A percentile compares a stretch with the other conserved stretches of the same genome.
phyloP scores from a whole-genome alignment of 805 yeast genomes.

The Candida koratica region DNA sequence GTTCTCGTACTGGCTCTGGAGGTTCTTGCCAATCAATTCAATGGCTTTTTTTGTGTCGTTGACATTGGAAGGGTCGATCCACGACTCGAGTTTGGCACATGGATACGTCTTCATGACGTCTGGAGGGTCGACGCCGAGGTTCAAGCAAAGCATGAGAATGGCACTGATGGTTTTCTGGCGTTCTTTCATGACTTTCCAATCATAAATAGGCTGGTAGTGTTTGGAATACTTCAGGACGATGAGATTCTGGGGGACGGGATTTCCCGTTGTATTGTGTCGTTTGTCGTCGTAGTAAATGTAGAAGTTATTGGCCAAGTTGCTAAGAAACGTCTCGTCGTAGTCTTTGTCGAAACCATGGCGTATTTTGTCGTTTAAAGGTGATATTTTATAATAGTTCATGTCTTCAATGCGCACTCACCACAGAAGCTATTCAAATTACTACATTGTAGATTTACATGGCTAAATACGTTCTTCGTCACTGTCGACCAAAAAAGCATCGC shows the following conservation, averaged over 20 bases:
- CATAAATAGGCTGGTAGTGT: conserved; percentile 67
- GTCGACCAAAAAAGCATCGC: conserved; percentile 43
- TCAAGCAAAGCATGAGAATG: conserved; percentile 84
- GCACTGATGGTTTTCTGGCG: conserved; percentile 92
- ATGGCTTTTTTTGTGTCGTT: conserved; percentile 87
- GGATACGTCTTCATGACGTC: conserved; percentile 91
- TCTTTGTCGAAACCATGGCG: conserved; percentile 67
- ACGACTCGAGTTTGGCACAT: conserved; percentile 86
- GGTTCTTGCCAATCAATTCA: conserved; percentile 82
- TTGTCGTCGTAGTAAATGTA: conserved; percentile 87
- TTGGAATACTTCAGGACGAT: conserved; percentile 38
- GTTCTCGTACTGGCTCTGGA: conserved; percentile 87
- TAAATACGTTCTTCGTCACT: conserved; percentile 46
- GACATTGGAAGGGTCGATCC: conserved; percentile 83
- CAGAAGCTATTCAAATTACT: no score
- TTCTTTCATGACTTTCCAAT: conserved; percentile 89
- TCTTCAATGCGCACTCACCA: no score
- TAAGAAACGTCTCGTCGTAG: conserved; percentile 53
- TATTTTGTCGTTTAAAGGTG: conserved; percentile 49
- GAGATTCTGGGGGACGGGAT: conserved; percentile 61
- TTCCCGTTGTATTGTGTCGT: conserved; percentile 86
- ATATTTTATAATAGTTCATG: conserved; percentile 5
- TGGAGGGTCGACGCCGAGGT: conserved; percentile 96
- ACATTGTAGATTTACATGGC: no score
- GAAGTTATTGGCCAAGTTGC: conserved; percentile 60